Evolutionary conservation across 805 yeast genomes (phyloP).

Genomic region (Kuraishia hungarica): DNA sequence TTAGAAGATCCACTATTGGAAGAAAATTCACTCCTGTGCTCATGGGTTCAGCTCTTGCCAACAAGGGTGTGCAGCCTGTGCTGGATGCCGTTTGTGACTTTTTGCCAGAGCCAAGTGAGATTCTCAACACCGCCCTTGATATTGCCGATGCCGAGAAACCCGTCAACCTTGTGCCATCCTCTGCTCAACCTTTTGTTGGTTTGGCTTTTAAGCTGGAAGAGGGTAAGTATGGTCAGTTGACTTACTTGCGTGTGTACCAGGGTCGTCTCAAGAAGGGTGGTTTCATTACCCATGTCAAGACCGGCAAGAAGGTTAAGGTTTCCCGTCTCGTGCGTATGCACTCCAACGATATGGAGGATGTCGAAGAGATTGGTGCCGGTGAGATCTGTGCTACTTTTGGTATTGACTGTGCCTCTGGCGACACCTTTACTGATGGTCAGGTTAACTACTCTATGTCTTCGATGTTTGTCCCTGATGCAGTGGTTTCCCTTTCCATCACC

Average conservation of each 20-base stretch:
- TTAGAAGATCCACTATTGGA: conserved; percentile 91
- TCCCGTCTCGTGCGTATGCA: conserved; percentile 97
- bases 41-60: conserved; percentile 98
- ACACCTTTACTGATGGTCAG: conserved; percentile 85
- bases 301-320: conserved; percentile 89
- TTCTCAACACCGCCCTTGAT: conserved; percentile 85
- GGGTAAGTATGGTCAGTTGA: conserved; percentile 95
- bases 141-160: conserved; percentile 51
- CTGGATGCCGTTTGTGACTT: conserved; percentile 93
- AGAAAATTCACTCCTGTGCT: conserved; percentile 98
- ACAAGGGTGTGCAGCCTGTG: conserved; percentile 92
- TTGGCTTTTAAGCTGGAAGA: conserved; percentile 98
- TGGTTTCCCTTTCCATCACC: conserved; percentile 81
- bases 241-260: conserved; percentile 95
- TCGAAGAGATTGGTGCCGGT: conserved; percentile 91
- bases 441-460: conserved; percentile 86
- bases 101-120: conserved; percentile 92
- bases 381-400: conserved; percentile 99
- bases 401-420: conserved; percentile 98
- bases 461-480: conserved; percentile 99
- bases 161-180: conserved; percentile 66
- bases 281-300: conserved; percentile 79
- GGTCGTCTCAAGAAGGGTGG: conserved; percentile 89
- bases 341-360: conserved; percentile 98
- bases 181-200: conserved; percentile 80